Evolutionary conservation across 345 rosid genomes (phyloP).

Genomic region (Excoecaria agallocha): DNA sequence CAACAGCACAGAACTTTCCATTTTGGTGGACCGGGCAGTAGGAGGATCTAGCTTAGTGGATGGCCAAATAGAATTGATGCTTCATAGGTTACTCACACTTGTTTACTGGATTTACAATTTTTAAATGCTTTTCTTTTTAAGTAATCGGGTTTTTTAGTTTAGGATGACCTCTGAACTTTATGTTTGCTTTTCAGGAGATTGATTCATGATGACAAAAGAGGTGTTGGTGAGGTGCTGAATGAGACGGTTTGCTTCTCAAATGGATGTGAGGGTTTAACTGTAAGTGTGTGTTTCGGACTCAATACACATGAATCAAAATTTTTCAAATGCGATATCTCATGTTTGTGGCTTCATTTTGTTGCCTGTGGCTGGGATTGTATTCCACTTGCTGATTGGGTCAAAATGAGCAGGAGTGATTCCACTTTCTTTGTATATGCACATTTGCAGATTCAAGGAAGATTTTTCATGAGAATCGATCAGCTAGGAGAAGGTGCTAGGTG

Average conservation of each 20-base stretch:
- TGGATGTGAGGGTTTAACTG: conserved; percentile 87
- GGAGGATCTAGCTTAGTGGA: conserved; percentile 83
- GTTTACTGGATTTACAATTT: not conserved
- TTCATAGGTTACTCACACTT: conserved; percentile 61
- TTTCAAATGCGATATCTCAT: not conserved
- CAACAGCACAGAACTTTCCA: conserved; percentile 61
- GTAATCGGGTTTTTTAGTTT: conserved; percentile 8
- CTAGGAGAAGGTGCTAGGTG: conserved; percentile 89
- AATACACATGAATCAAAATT: conserved; percentile 8
- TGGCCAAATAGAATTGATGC: conserved; percentile 92
- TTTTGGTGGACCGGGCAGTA: conserved; percentile 84
- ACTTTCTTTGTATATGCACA: not conserved
- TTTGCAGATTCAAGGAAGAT: conserved; percentile 77
- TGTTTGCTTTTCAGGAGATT: conserved; percentile 55
- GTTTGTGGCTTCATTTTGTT: not conserved
- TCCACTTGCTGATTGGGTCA: not conserved
- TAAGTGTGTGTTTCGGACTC: conserved; percentile 38
- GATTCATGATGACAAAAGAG: conserved; percentile 77
- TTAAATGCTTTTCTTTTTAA: conserved; percentile 1
- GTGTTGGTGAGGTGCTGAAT: conserved; percentile 86
- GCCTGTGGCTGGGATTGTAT: not conserved
- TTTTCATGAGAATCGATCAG: conserved; percentile 60
- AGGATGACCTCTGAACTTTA: conserved; percentile 3
- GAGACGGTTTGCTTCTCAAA: conserved; percentile 73
- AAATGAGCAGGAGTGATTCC: not conserved